These are phyloP conservation scores for Musa itinerans DNA, from an alignment of 176 grass and related monocot species.

Conservation along the genomic window DNA sequence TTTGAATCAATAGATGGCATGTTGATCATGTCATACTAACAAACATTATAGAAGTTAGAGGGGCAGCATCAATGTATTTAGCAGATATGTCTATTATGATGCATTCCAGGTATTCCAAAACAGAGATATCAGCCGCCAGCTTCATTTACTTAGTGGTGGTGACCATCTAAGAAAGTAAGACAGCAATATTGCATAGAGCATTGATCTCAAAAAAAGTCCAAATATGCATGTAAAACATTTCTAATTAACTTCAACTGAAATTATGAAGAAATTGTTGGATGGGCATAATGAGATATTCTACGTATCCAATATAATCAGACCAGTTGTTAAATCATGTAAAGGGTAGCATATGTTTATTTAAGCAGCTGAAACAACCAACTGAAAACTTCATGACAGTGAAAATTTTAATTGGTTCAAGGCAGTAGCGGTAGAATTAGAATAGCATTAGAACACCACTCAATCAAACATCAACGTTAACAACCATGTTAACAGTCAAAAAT, in stretches of 20 bases:
- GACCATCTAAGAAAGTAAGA: not conserved
- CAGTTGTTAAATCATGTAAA: not conserved
- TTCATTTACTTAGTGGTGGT: not conserved
- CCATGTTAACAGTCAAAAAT: not conserved
- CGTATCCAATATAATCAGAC: not conserved
- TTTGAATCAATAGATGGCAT: constrained; percentile 2
- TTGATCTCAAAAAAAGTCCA: not conserved
- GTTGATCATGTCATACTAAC: not conserved
- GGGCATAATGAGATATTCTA: not conserved
- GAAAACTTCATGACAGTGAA: not conserved
- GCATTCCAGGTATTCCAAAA: not conserved
- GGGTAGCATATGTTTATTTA: not conserved
- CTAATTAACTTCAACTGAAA: not conserved
- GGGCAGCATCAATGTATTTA: not conserved
- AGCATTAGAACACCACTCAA: not conserved
- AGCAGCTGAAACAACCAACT: not conserved
- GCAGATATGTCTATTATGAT: not conserved
- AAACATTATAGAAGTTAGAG: not conserved
- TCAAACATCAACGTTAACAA: not conserved
- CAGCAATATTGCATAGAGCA: not conserved
- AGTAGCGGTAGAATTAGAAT: not conserved
- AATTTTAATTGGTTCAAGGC: not conserved
- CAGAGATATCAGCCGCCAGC: not conserved
- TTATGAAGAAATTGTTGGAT: not conserved
- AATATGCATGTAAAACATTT: not conserved